Conservation (phyloP, 768 basidiomycete genomes). For the Gloeopeniophorella convolvens region DNA sequence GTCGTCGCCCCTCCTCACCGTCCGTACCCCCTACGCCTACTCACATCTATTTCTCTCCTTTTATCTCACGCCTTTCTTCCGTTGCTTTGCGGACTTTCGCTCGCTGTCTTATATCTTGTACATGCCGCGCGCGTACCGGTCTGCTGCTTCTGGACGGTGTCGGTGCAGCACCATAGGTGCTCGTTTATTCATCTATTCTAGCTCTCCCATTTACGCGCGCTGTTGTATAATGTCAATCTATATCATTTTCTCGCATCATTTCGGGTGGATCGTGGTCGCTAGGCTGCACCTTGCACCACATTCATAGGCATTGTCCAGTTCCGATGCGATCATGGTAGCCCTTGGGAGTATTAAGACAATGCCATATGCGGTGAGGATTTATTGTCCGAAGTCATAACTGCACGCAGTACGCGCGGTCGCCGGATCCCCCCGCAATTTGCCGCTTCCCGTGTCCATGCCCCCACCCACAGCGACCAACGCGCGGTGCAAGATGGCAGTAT, state of each 20-base stretch:
- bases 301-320: too few relatives aligned
- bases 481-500: too few relatives aligned
- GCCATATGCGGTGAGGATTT: too few relatives aligned
- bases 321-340: too few relatives aligned
- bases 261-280: not conserved
- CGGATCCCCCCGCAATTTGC: too few relatives aligned
- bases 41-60: not conserved
- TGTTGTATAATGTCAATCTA: conserved; percentile 7
- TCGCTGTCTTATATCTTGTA: conserved; percentile 6
- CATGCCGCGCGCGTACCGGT: not conserved
- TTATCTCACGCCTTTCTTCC: not conserved
- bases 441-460: too few relatives aligned
- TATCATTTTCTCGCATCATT: not conserved
- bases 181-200: conserved; percentile 4
- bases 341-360: too few relatives aligned
- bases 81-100: not conserved
- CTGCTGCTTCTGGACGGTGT: not conserved
- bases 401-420: too few relatives aligned
- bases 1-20: not conserved
- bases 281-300: too few relatives aligned
- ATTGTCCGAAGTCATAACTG: too few relatives aligned
- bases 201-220: conserved; percentile 3
- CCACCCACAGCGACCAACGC: too few relatives aligned
- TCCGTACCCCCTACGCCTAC: not conserved
- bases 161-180: not conserved